Conservation (phyloP, 2,329 filamentous ascomycete genomes). For the Aspergillus fumigatus region DNA sequence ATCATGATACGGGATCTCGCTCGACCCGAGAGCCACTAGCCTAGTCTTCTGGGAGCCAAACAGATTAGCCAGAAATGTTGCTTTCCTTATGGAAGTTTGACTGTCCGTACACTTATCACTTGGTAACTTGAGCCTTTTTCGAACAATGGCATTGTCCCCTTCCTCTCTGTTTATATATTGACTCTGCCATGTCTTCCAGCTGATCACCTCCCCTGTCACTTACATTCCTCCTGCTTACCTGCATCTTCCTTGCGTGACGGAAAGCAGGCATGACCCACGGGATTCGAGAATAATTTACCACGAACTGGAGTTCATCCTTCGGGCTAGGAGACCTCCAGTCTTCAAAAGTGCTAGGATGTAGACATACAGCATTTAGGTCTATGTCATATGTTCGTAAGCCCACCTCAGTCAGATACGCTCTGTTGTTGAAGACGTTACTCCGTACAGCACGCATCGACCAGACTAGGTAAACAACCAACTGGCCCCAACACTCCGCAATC, state of each 20-base stretch:
- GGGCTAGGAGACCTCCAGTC: too few species aligned
- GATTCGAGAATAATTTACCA: too few species aligned
- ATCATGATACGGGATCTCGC: not conserved
- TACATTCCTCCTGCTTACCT: not conserved
- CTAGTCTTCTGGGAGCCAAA: not conserved
- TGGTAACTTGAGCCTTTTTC: not conserved
- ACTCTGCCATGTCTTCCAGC: not conserved
- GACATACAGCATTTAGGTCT: not conserved
- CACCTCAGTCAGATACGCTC: not conserved
- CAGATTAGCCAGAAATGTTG: too few species aligned
- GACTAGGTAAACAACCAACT: not conserved
- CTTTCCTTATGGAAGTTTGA: not conserved
- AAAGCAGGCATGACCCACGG: not conserved
- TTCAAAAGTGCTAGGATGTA: not conserved
- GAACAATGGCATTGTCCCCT: not conserved
- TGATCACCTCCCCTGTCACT: not conserved
- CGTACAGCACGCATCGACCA: not conserved
- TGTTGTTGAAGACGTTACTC: not conserved
- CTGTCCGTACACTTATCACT: not conserved
- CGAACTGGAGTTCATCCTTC: not conserved
- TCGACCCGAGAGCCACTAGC: not conserved
- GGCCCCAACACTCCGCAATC: not conserved
- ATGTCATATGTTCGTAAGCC: too few species aligned
- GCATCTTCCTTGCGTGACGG: not conserved
- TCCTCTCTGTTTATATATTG: not conserved